Evolutionary conservation across 257 asterid species (phyloP).

Genomic region (Linderniella brevidens): DNA sequence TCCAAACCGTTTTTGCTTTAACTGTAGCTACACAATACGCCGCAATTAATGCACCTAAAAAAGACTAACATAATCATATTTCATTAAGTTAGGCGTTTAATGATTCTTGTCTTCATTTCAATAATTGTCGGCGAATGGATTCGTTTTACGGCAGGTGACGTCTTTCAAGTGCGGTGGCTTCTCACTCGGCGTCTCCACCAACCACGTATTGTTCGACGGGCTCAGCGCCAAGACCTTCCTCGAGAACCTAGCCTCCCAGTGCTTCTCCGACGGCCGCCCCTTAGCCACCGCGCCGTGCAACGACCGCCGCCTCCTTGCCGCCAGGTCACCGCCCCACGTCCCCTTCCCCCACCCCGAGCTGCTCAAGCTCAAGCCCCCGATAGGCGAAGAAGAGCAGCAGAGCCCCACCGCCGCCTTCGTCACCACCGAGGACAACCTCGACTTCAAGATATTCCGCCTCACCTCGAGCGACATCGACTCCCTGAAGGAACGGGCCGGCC

Average conservation of each 20-base stretch:
- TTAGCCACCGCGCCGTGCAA: constrained; percentile 37
- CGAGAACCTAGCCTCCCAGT: constrained; percentile 72
- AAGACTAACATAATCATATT: no score
- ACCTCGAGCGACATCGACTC: constrained; percentile 21
- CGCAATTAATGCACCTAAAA: no score
- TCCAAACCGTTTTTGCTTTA: no score
- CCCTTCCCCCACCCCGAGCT: constrained; percentile 74
- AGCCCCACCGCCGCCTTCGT: constrained; percentile 34
- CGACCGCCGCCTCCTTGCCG: constrained; percentile 59
- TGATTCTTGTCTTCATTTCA: no score
- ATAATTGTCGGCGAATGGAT: no score
- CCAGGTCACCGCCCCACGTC: constrained; percentile 70
- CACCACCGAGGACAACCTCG: constrained; percentile 31
- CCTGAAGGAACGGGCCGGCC: constrained; percentile 34
- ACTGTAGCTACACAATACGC: no score
- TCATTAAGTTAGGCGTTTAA: no score
- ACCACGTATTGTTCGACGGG: constrained; percentile 59
- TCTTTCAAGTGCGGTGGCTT: constrained; percentile 84
- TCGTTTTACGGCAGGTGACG: constrained; percentile 31
- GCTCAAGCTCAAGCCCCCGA: constrained; percentile 41
- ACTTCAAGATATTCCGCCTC: constrained; percentile 38
- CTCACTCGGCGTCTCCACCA: constrained; percentile 49
- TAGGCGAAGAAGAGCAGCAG: constrained; percentile 20
- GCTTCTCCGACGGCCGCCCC: constrained; percentile 37
- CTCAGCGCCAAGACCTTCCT: constrained; percentile 46